Percentiles rank a stretch among this genome's conserved stretches.
These are phyloP conservation scores for Dactylellina parvicollis DNA, from an alignment of 2,329 filamentous ascomycete species.

Conservation along the genomic window DNA sequence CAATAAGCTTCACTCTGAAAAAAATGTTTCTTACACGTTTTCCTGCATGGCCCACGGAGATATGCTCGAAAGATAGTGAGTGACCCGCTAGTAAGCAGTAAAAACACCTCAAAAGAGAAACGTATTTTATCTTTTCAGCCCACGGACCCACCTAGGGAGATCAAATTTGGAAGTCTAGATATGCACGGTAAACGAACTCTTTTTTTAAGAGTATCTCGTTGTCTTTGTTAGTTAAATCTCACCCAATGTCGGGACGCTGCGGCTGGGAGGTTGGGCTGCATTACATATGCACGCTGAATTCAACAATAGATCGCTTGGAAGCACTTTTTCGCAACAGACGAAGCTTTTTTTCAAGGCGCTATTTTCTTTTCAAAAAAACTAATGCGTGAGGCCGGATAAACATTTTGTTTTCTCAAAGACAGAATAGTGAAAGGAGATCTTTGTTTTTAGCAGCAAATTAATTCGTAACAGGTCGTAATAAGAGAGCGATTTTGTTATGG, in stretches of 20 bases:
- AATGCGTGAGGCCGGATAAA: too few species aligned
- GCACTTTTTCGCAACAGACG: neutral
- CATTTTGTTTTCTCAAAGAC: neutral
- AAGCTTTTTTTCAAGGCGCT: too few species aligned
- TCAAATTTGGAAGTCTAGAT: too few species aligned
- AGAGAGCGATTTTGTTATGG: too few species aligned
- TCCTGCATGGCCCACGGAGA: neutral
- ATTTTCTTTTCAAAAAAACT: neutral
- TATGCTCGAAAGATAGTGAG: neutral
- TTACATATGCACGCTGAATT: neutral
- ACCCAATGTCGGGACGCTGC: neutral
- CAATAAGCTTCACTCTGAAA: neutral
- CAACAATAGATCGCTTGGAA: neutral
- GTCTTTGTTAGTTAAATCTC: neutral
- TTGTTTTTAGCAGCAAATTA: too few species aligned
- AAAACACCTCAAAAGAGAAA: neutral
- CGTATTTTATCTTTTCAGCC: neutral
- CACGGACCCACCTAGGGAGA: too few species aligned
- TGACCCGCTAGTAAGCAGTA: too few species aligned
- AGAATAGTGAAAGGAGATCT: neutral
- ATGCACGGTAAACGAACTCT: too few species aligned
- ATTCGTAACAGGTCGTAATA: too few species aligned
- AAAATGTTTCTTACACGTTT: constrained; percentile 10
- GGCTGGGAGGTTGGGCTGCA: neutral
- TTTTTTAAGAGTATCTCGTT: neutral